Conservation (phyloP, 2,329 filamentous ascomycete species). For the Leptodontidium sp. region DNA sequence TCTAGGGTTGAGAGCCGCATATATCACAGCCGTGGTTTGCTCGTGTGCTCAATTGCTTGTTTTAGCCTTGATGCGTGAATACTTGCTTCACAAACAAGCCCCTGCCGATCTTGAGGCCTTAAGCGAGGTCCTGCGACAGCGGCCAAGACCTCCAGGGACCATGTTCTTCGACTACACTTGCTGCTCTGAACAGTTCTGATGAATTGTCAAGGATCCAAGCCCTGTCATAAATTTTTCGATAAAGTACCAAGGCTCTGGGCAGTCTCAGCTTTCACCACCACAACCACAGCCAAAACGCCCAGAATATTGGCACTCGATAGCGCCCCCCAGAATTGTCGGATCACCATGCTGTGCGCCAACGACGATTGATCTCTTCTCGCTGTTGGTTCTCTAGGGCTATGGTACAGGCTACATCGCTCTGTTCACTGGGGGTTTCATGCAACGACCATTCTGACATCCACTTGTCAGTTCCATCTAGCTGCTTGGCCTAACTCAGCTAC, state of each 20-base stretch:
- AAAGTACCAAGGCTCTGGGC: slow-evolving; percentile 7
- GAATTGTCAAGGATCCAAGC: slow-evolving; percentile 6
- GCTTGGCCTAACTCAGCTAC: slow-evolving; percentile 11
- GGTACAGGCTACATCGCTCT: background rate
- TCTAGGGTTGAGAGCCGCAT: background rate
- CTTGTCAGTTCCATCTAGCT: slow-evolving; percentile 9
- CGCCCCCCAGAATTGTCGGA: slow-evolving; percentile 13
- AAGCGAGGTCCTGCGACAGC: background rate
- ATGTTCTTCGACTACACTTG: slow-evolving; percentile 8
- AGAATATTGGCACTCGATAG: slow-evolving; percentile 16
- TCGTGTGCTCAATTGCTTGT: slow-evolving; percentile 18
- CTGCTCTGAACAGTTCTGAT: slow-evolving; percentile 1
- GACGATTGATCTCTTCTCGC: background rate
- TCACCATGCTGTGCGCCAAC: slow-evolving; percentile 1
- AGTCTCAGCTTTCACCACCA: slow-evolving; percentile 12
- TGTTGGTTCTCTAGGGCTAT: background rate
- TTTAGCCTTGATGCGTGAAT: slow-evolving; percentile 7
- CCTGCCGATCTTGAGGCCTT: background rate
- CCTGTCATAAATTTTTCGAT: slow-evolving; percentile 4
- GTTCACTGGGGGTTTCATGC: slow-evolving; percentile 3
- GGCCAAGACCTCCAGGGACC: background rate
- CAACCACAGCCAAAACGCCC: slow-evolving; percentile 16
- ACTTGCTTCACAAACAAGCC: slow-evolving; percentile 13
- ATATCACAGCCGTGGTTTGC: background rate
- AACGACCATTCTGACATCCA: slow-evolving; percentile 1